Evolutionary conservation across 2,329 filamentous ascomycete species (phyloP).

Genomic region (Hypomyces rosellus): DNA sequence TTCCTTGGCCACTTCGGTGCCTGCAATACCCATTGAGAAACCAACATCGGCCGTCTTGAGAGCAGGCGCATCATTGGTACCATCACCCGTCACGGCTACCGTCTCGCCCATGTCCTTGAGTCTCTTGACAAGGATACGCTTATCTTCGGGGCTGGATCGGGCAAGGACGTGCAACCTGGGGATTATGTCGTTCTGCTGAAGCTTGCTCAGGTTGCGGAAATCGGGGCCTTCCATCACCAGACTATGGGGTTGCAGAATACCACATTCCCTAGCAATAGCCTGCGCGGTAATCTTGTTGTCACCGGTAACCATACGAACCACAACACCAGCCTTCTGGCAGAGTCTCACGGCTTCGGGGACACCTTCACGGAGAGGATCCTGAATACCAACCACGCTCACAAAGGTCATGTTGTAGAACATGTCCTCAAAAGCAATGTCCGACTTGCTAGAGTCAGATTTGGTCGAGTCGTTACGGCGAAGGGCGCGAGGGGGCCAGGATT

Average conservation of each 20-base stretch:
- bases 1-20: slow-evolving; percentile 79
- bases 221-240: slow-evolving; percentile 72
- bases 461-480: slow-evolving; percentile 49
- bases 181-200: slow-evolving; percentile 60
- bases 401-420: slow-evolving; percentile 63
- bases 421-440: slow-evolving; percentile 59
- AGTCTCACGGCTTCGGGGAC: slow-evolving; percentile 66
- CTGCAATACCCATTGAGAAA: slow-evolving; percentile 80
- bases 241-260: slow-evolving; percentile 62
- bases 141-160: slow-evolving; percentile 70
- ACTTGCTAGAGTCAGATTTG: slow-evolving; percentile 51
- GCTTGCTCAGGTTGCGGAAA: slow-evolving; percentile 64
- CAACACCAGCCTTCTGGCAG: slow-evolving; percentile 70
- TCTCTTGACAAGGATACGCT: slow-evolving; percentile 64
- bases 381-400: slow-evolving; percentile 68
- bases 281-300: slow-evolving; percentile 75
- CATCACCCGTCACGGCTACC: slow-evolving; percentile 77
- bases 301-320: slow-evolving; percentile 80
- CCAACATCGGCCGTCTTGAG: slow-evolving; percentile 76
- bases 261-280: slow-evolving; percentile 72
- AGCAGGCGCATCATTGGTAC: slow-evolving; percentile 77
- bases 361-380: slow-evolving; percentile 70
- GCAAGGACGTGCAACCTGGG: slow-evolving; percentile 66
- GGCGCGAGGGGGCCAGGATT: slow-evolving; percentile 71
- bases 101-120: slow-evolving; percentile 69